Evolutionary conservation across 2,329 filamentous ascomycete genomes (phyloP).

Genomic region (Aureobasidium sp.): DNA sequence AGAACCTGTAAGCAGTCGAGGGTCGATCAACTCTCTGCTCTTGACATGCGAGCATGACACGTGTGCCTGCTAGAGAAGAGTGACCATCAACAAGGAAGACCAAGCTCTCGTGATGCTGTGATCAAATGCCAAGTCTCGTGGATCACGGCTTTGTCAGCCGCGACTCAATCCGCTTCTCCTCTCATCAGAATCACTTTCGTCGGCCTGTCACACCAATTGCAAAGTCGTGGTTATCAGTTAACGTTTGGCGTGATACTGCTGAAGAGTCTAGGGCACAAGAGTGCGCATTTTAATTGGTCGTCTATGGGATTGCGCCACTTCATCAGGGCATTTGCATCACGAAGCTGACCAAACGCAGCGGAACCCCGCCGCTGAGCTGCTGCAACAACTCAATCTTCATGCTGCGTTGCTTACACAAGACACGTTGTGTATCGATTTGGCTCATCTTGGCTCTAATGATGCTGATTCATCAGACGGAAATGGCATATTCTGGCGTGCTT

Average conservation of each 20-base stretch:
- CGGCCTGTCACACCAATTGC: neutral
- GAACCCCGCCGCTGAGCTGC: neutral
- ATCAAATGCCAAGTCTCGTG: neutral
- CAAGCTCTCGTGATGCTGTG: neutral
- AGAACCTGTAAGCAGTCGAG: neutral
- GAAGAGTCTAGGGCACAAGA: neutral
- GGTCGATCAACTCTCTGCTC: neutral
- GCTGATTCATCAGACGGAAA: neutral
- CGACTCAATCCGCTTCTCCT: neutral
- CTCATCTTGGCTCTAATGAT: neutral
- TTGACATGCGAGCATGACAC: neutral
- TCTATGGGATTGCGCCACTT: neutral
- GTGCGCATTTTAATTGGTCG: no score
- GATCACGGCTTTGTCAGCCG: neutral
- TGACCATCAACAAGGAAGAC: neutral
- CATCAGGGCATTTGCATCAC: neutral
- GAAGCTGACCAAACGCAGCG: neutral
- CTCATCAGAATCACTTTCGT: neutral
- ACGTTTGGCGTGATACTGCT: neutral
- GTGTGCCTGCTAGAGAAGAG: no score
- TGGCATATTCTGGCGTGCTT: neutral
- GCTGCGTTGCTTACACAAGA: neutral
- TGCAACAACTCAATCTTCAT: neutral
- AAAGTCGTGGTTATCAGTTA: neutral
- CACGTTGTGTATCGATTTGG: neutral